Percentiles rank a stretch among this genome's conserved stretches.
phyloP scores from a whole-genome alignment of 306 rosid genomes.

The Aeschynomene evenia region DNA sequence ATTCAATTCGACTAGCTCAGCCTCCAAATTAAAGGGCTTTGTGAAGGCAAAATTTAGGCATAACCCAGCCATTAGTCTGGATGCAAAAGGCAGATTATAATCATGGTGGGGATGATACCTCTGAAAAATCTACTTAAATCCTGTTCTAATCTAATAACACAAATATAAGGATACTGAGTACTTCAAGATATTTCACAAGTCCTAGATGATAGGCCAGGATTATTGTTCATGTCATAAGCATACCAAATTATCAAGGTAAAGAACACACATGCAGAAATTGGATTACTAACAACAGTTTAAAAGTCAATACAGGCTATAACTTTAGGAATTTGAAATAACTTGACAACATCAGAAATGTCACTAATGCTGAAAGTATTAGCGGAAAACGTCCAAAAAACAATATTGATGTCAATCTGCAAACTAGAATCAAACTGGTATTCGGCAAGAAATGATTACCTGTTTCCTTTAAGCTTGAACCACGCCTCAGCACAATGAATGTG shows the following conservation, averaged over 20 bases:
- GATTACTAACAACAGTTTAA: background rate
- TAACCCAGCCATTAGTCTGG: background rate
- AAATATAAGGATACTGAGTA: background rate
- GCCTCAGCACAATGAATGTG: slow-evolving; percentile 91
- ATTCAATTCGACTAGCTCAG: background rate
- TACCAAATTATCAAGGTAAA: slow-evolving; percentile 2
- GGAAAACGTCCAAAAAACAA: slow-evolving; percentile 7
- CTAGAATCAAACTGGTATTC: slow-evolving; percentile 24
- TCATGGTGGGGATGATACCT: background rate
- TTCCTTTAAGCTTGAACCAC: slow-evolving; percentile 89
- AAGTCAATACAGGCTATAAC: background rate
- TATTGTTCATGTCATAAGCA: background rate
- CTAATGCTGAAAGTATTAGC: background rate
- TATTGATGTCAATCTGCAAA: background rate
- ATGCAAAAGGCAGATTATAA: slow-evolving; percentile 1
- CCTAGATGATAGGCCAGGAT: background rate
- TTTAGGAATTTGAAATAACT: slow-evolving; percentile 15
- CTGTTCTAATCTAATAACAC: background rate
- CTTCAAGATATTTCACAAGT: background rate
- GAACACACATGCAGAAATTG: background rate
- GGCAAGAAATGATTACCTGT: slow-evolving; percentile 59
- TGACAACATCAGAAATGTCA: slow-evolving; percentile 9
- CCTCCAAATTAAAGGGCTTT: background rate
- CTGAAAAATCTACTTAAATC: background rate
- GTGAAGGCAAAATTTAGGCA: slow-evolving; percentile 5